Base-by-base conservation (phyloP, 176 grass and related monocot species). In the Carex kokanica region DNA sequence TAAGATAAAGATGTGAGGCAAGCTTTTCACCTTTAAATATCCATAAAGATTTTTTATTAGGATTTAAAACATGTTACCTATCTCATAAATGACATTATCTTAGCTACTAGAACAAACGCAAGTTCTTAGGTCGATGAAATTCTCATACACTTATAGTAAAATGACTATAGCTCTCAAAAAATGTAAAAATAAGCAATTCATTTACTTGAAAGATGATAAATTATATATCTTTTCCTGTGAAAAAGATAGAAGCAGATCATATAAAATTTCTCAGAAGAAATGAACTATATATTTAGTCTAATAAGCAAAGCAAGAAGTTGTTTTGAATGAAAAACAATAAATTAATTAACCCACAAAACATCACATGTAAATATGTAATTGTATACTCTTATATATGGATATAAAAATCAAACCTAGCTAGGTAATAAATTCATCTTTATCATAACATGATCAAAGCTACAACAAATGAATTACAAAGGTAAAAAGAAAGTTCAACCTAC, bases 331-430 rank as follows among this genome's bases (percentile, higher is more conserved):
- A 70, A 43, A 38, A 38, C 36, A 5, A 38, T 38, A 5, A 38
- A 38, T 43, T 20, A 70, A 43, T 43, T 18, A 56, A 56, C 49
- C 51, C 47, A 32, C 2, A 56, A 53, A 29, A 77, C 25, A 78
- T 32, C 14, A 78, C 51, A 78, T 78, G 25, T 74, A 78, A 71
- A 78, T 25, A 78, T 78, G 25, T 74, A 78, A 71, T 56, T 78
- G 2, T 78, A 32, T 24, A 56, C 24, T 78, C 49, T 78, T 78
- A 78, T 38, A 38, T 38, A 38, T 78, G 47, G 51, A 15, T 78
- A 78, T 31, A 18, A 56, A 78, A 15, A 56, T 54, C 21, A 56
- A 55, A 54, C 73, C 23, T 54, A 6, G 10, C 47, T 78, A 47
- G 45, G 45, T 47, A 49, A 49, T 49, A 11, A 56, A 24, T 77